Conservation (phyloP, 331 rosid species). For the Quercus phellos region DNA sequence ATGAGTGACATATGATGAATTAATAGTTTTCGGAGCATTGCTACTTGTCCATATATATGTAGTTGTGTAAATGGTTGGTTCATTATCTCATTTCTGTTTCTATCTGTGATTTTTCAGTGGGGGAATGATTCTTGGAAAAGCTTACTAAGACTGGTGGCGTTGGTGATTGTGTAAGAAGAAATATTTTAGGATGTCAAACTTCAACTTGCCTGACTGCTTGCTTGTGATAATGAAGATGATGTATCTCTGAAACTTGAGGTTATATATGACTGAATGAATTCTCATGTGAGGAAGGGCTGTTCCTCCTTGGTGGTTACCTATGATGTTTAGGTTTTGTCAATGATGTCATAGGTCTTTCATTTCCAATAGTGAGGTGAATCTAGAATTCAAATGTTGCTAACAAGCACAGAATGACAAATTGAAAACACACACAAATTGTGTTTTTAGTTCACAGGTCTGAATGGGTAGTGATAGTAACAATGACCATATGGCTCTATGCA, state of each 20-base stretch:
- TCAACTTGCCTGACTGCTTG: constrained; percentile 1
- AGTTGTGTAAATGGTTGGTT: not conserved
- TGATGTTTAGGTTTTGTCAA: too few relatives aligned
- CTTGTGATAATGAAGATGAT: constrained; percentile 4
- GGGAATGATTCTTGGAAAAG: constrained; percentile 2
- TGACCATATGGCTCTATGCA: not conserved
- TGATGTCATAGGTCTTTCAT: not conserved
- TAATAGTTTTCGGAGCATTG: not conserved
- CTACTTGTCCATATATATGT: not conserved
- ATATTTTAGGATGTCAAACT: not conserved
- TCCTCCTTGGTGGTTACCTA: too few relatives aligned
- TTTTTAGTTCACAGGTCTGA: constrained; percentile 25
- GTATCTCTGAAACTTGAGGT: constrained; percentile 8
- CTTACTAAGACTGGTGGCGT: not conserved
- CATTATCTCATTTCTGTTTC: not conserved
- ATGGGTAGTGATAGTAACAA: constrained; percentile 29
- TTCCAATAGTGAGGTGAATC: not conserved
- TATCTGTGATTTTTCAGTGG: constrained; percentile 3
- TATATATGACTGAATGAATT: not conserved
- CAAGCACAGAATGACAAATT: not conserved
- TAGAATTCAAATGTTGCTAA: not conserved
- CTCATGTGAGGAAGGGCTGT: too few relatives aligned
- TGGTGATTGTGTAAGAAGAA: too few relatives aligned
- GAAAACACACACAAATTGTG: not conserved
- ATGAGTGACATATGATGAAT: too few relatives aligned